These are phyloP conservation scores for Oehlia diaphana DNA, from an alignment of 192 early-diverging fungal genomes.

Conservation along the genomic window DNA sequence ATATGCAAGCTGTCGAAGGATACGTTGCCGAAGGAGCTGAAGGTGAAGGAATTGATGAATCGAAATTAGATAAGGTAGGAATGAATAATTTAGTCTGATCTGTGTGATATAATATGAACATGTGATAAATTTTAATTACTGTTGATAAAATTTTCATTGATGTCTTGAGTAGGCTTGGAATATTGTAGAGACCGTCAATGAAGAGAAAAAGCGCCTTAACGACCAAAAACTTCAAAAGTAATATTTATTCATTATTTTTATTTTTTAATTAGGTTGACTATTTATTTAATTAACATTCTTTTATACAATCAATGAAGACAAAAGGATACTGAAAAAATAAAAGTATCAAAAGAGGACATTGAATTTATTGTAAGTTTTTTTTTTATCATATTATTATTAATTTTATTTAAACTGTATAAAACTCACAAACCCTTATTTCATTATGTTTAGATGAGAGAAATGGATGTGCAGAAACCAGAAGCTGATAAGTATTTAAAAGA, in stretches of 20 bases:
- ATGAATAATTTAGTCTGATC: neutral
- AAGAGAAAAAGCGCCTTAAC: slow-evolving; percentile 2
- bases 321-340: slow-evolving; percentile 51
- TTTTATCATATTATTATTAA: neutral
- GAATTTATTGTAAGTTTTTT: slow-evolving; percentile 47
- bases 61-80: slow-evolving; percentile 53
- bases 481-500: slow-evolving; percentile 53
- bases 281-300: neutral
- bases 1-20: slow-evolving; percentile 56
- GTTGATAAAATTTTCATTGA: too few species aligned
- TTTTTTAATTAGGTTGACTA: neutral
- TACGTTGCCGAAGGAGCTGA: slow-evolving; percentile 45
- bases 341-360: slow-evolving; percentile 51
- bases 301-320: slow-evolving; percentile 33
- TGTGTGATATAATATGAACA: neutral
- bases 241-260: neutral
- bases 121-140: too few species aligned
- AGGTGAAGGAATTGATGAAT: slow-evolving; percentile 47
- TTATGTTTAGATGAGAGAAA: slow-evolving; percentile 41
- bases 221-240: slow-evolving; percentile 27
- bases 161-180: neutral
- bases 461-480: slow-evolving; percentile 46
- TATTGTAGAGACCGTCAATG: slow-evolving; percentile 16
- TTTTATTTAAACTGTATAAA: neutral
- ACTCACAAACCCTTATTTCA: neutral